Evolutionary conservation across 495 filamentous ascomycete species (phyloP).

Genomic region (Astrothelium macrocarpum): DNA sequence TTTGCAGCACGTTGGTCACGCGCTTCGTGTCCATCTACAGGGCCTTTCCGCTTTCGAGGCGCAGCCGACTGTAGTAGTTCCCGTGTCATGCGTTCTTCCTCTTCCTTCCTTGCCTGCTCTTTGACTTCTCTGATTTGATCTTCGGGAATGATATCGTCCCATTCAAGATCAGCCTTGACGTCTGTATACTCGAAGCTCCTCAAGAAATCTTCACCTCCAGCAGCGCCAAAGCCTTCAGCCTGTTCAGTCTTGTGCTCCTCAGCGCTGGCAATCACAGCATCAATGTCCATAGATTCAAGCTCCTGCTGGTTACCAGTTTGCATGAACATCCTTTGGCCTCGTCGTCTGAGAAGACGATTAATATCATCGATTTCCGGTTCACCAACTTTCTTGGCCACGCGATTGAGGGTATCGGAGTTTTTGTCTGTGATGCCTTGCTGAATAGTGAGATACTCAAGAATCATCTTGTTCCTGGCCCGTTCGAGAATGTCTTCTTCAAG

Average conservation of each 20-base stretch:
- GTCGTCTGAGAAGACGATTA: constrained; percentile 81
- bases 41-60: constrained; percentile 71
- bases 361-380: constrained; percentile 88
- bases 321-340: constrained; percentile 95
- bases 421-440: constrained; percentile 92
- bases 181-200: constrained; percentile 81
- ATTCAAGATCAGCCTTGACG: constrained; percentile 85
- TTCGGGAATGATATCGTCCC: constrained; percentile 97
- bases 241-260: constrained; percentile 93
- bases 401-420: constrained; percentile 59
- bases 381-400: constrained; percentile 47
- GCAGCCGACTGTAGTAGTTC: constrained; percentile 76
- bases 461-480: constrained; percentile 90
- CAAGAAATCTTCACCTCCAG: constrained; percentile 87
- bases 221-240: constrained; percentile 79
- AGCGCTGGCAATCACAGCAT: constrained; percentile 89
- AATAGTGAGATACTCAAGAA: constrained; percentile 97
- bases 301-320: constrained; percentile 92
- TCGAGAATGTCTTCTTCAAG: constrained; percentile 97
- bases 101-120: constrained; percentile 73
- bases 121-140: constrained; percentile 82
- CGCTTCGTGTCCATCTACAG: constrained; percentile 56
- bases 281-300: constrained; percentile 96
- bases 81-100: constrained; percentile 72
- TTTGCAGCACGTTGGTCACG: constrained; percentile 87